Base-by-base conservation (phyloP, 192 early-diverging fungal genomes). In the Dispira simplex region DNA sequence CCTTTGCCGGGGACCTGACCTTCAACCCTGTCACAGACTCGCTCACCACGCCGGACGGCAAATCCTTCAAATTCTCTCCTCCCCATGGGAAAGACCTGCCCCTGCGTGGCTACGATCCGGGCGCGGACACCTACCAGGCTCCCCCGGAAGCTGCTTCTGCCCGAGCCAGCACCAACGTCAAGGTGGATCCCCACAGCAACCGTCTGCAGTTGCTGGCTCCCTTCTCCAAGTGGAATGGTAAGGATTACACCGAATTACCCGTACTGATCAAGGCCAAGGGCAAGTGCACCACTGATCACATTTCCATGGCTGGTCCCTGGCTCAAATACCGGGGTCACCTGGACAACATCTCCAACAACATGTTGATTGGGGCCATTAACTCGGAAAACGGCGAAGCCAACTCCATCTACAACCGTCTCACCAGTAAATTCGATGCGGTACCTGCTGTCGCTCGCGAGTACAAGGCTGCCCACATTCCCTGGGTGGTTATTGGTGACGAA, bases 231-330 rank as follows among this genome's bases (percentile, higher is more conserved):
- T 98, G 93, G 92, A 73, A 93, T 76, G 90, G 93, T 67, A 78
- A 87, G 71, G 93, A 98, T 65, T 77, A 88, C 64, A 75, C 81
- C 65, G 72, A 90, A 55, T 68, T 91, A 43, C 86, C 85, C 28
- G 82, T 98, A 44, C 84, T 98, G 72, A 93, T 95, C 75, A 98
- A 98, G 81, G 91, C 87, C 66, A 82, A 84, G 71, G 95, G 95
- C 72, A 98, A 98, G 82, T 98, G 95, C 82, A 98, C 95, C 43
- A 98, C 95, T 25, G 95, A 98, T 74, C 95, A 98, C 78, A 98
- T 98, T 70, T 90, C 88, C 53, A 88, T 89, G 79, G 93, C 90
- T 51, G 90, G 89, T 63, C 87, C 89, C 58, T 90, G 87, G 87
- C 79, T 90, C 75, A 87, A 90, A 83, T 98, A 89, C 83, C 90